These are phyloP conservation scores for Sonneratia alba DNA, from an alignment of 345 rosid genomes.

Conservation along the genomic window DNA sequence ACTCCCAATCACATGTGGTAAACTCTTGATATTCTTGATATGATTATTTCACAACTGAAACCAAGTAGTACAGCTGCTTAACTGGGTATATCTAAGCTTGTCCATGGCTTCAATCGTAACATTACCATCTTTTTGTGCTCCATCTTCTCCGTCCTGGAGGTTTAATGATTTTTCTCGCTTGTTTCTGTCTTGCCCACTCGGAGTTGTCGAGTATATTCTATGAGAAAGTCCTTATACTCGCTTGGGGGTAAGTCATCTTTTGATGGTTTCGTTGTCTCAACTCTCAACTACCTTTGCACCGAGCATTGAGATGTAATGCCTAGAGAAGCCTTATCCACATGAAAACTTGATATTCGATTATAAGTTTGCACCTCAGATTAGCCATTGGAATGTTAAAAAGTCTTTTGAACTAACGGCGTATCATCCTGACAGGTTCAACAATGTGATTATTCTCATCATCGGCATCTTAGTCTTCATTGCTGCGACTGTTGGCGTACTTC, in stretches of 20 bases:
- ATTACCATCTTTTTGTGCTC: neutral
- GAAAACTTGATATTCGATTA: no score
- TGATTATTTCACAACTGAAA: no score
- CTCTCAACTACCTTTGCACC: no score
- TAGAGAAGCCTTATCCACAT: no score
- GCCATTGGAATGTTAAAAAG: neutral
- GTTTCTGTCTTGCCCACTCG: slow-evolving; percentile 83
- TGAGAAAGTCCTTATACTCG: slow-evolving; percentile 87
- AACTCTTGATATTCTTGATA: no score
- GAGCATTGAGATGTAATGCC: no score
- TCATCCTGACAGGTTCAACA: slow-evolving; percentile 55
- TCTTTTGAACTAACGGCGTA: neutral
- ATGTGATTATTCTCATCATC: slow-evolving; percentile 46
- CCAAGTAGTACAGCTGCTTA: no score
- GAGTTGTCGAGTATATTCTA: slow-evolving; percentile 89
- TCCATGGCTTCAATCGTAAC: neutral
- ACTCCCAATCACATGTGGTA: no score
- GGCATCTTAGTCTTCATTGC: slow-evolving; percentile 65
- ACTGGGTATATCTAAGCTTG: no score
- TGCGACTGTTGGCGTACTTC: slow-evolving; percentile 85
- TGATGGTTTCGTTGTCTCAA: neutral
- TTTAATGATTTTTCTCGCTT: slow-evolving; percentile 6
- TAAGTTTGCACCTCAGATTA: no score
- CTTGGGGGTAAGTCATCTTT: slow-evolving; percentile 62
- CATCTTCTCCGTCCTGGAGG: neutral